phyloP scores from a whole-genome alignment of 306 rosid species.

The Quercus rubra region DNA sequence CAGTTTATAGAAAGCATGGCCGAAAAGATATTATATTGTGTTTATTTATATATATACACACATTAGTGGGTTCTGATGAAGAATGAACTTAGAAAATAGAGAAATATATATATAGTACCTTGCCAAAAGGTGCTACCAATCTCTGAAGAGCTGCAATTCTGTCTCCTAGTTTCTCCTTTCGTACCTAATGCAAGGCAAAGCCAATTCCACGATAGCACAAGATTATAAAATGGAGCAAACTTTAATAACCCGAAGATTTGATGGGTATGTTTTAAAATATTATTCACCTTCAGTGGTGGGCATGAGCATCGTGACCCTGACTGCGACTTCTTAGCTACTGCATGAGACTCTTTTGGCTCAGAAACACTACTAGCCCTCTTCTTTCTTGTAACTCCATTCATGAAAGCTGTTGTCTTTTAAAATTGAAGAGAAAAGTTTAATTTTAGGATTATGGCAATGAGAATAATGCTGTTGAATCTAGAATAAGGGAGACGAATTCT shows the following conservation, averaged over 20 bases:
- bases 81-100: neutral
- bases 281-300: slow-evolving; percentile 39
- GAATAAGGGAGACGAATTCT: neutral
- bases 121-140: slow-evolving; percentile 73
- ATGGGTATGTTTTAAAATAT: neutral
- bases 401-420: neutral
- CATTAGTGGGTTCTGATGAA: slow-evolving; percentile 27
- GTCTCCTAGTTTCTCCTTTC: slow-evolving; percentile 64
- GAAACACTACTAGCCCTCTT: slow-evolving; percentile 19
- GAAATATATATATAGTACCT: slow-evolving; percentile 29
- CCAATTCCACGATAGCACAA: neutral
- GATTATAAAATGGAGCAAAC: neutral
- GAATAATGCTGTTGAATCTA: neutral
- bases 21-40: neutral
- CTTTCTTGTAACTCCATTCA: slow-evolving; percentile 11
- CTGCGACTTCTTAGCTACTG: slow-evolving; percentile 31
- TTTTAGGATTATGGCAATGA: neutral
- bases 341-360: slow-evolving; percentile 19
- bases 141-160: slow-evolving; percentile 64
- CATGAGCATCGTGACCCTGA: slow-evolving; percentile 28
- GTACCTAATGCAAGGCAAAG: slow-evolving; percentile 32
- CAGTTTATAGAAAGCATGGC: slow-evolving; percentile 11
- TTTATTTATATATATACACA: neutral
- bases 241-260: neutral
- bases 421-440: neutral